Percentiles rank a stretch among this genome's conserved stretches.
Conservation (phyloP, 345 rosid species). For the Eucalyptus globulus region DNA sequence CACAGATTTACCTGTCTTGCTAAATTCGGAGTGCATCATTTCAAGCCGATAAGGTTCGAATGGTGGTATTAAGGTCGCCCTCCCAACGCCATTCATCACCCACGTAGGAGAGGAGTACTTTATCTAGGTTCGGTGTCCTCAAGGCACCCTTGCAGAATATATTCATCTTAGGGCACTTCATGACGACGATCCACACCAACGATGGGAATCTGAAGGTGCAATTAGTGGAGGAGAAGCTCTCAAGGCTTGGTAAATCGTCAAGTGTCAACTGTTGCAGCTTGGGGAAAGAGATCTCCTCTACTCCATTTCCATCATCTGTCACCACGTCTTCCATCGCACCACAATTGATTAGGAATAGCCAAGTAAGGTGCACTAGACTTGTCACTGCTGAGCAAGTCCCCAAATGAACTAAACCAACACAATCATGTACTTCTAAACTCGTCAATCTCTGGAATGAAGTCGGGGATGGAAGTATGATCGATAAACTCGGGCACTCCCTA, state of each 20-base stretch:
- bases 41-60: too few relatives aligned
- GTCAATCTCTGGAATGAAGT: not conserved
- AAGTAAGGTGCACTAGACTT: rapidly evolving
- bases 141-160: too few relatives aligned
- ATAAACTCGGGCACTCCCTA: rapidly evolving
- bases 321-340: not conserved
- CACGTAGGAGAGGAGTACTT: too few relatives aligned
- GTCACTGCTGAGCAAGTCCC: not conserved
- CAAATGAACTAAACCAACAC: not conserved
- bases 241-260: not conserved
- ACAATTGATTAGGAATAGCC: rapidly evolving
- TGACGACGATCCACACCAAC: rapidly evolving
- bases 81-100: too few relatives aligned
- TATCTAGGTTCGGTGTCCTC: too few relatives aligned
- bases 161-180: not conserved
- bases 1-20: too few relatives aligned
- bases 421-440: rapidly evolving
- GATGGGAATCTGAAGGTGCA: not conserved
- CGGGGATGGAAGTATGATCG: rapidly evolving
- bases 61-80: too few relatives aligned
- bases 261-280: rapidly evolving
- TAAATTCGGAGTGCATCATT: too few relatives aligned
- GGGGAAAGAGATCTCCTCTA: not conserved
- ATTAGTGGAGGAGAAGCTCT: not conserved
- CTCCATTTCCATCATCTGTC: not conserved